Conservation (phyloP, 1,284 basidiomycete genomes). For the Cryptococcus sp. region DNA sequence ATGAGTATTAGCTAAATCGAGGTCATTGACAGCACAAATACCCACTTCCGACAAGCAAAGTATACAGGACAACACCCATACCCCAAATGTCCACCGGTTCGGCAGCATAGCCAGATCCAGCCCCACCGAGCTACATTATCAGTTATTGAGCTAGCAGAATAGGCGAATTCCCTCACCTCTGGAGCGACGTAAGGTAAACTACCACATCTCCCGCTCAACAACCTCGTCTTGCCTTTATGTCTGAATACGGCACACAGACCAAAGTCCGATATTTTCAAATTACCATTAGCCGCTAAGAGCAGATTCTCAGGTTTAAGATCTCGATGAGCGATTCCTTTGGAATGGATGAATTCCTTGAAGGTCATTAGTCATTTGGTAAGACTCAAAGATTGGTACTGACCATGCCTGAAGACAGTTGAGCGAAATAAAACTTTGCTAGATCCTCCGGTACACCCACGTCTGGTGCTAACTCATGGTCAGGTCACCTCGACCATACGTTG, state of each 20-base stretch:
- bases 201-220: slow-evolving; percentile 78
- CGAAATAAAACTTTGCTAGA: slow-evolving; percentile 86
- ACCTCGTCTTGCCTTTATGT: slow-evolving; percentile 77
- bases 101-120: slow-evolving; percentile 63
- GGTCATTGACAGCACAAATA: slow-evolving; percentile 12
- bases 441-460: slow-evolving; percentile 85
- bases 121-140: slow-evolving; percentile 30
- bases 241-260: slow-evolving; percentile 88
- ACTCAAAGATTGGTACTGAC: slow-evolving; percentile 28
- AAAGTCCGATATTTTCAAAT: slow-evolving; percentile 91
- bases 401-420: slow-evolving; percentile 75
- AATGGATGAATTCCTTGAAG: slow-evolving; percentile 71
- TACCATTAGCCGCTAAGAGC: slow-evolving; percentile 67
- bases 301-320: slow-evolving; percentile 97
- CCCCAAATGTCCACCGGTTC: slow-evolving; percentile 96
- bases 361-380: not conserved
- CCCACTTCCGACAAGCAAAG: slow-evolving; percentile 85
- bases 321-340: slow-evolving; percentile 86
- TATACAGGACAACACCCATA: slow-evolving; percentile 91
- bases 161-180: slow-evolving; percentile 57
- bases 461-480: slow-evolving; percentile 54
- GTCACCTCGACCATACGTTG: not conserved
- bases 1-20: not conserved
- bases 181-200: slow-evolving; percentile 94
- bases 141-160: slow-evolving; percentile 17